Conservation (phyloP, 2,329 filamentous ascomycete genomes). For the Aureobasidium subglaciale region DNA sequence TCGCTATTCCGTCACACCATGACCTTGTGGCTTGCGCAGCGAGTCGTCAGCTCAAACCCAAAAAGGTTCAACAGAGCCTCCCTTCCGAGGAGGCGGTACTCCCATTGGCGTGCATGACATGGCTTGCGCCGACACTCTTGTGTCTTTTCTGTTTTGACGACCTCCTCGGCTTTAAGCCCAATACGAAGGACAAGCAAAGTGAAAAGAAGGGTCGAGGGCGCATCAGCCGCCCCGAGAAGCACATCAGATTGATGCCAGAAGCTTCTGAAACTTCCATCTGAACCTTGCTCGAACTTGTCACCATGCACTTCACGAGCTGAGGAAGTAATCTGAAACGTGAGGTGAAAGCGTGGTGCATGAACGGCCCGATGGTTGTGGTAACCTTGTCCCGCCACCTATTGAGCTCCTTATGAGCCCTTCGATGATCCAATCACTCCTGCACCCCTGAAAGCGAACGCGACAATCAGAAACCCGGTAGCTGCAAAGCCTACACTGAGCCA, state of each 20-base stretch:
- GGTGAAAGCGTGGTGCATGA: not conserved
- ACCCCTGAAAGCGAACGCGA: constrained; percentile 27
- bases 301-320: not conserved
- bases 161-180: not conserved
- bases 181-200: not conserved
- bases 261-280: not conserved
- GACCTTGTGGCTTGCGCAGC: not conserved
- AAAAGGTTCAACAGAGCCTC: not conserved
- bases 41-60: not conserved
- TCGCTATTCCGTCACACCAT: not conserved
- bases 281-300: not conserved
- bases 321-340: not conserved
- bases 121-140: not conserved
- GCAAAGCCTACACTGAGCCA: constrained; percentile 37
- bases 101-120: not conserved
- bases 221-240: not conserved
- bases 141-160: not conserved
- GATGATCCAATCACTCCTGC: constrained; percentile 24
- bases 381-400: not conserved
- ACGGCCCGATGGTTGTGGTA: not conserved
- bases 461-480: constrained; percentile 28
- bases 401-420: not conserved
- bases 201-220: not conserved
- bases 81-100: constrained; percentile 1
- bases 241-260: not conserved